Base-by-base conservation (phyloP, 768 basidiomycete genomes). In the Grammothele lineata region DNA sequence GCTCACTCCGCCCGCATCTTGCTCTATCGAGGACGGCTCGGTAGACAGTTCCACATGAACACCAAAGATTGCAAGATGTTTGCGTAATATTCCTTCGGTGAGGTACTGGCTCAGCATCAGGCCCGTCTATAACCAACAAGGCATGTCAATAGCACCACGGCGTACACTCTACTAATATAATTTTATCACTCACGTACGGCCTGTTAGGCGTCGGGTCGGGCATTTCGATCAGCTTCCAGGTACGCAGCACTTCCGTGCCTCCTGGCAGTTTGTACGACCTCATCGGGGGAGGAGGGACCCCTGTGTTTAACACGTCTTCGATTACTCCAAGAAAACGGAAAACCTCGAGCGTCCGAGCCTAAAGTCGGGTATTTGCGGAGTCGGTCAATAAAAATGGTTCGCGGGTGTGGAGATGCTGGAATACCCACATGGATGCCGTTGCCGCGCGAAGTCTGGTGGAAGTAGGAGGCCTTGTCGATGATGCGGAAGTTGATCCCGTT, bases 21-120 rank as follows among this genome's bases (percentile, higher is more conserved):
- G 70, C 47, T 66, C 64, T 27, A 75, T 57, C 3, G 45, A 54
- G 9, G 51, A 38, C 8, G 74, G 53, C 45, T 70, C 71, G 9
- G 65, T 64, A 1, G 57, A 64, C 0, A 64, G 44, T 45, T 73
- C 73, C 5, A 77, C 64, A 3, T 57, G 19, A 19, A 52, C 52
- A 23, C 57, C 63, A 18, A 57, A 37, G 32, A 55, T 56, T n/a
- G 47, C 43, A 7, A 64, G 61, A 36, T 58, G 62, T 3, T 50
- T 42, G 5, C 67, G 63, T 5, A 73, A 55, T 17, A 72, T 58
- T 4, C 45, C 48, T 47, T 70, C 68, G 2, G 63, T 26, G 18
- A 47, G 14, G 14, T 50, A 47, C 30, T 62, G 60, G 10, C 55
- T 47, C 18, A 57, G 39, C 2, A 18, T 5, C 17, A 50, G 6